Base-by-base conservation (phyloP, 345 rosid species). In the Hibiscus mutabilis region DNA sequence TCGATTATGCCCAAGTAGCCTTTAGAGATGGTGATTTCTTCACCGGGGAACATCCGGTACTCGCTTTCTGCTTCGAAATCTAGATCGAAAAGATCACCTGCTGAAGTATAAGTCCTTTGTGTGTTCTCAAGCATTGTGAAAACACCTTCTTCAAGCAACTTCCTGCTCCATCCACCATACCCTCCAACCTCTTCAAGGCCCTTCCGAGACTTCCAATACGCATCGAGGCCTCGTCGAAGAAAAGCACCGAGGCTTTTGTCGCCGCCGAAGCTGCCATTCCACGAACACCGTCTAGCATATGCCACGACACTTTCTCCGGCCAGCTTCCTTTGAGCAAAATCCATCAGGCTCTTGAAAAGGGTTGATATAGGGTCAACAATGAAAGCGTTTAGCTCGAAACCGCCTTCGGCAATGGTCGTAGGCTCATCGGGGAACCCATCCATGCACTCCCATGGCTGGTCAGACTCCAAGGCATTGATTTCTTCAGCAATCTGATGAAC, bases 391-490 rank as follows among this genome's bases (percentile, higher is more conserved):
- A 86, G 76, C 76, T 84, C 88, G 16, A 82, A 80, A 7, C 97
- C 97, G 55, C 97, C 97, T 86, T 95, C 99, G 6, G 91, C 89
- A 18, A 83, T 51, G 11, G 91, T 84, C 72, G 6, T 79, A 14
- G 83, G 77, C 16, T 80, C 85, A 47, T 85, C 88, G 29, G 85
- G 65, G 80, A 78, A 75, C 19, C 91, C 91, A 75, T 89, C 92
- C 99, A 92, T 95, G 74, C 97, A 86, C 78, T 95, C 99, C 99
- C 99, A 92, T 16, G 97, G 97, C 85, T 80, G 83, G 31, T 86
- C 86, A 60, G 99, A 90, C 35, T 82, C 78, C 0, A 95, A 74
- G 15, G 96, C 86, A 8, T 83, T 76, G 69, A 83, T 87, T 71
- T 89, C 80, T 64, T 79, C 75, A 15, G 97, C 93, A 76, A 95